Base-by-base conservation (phyloP, 805 yeast genomes). In the Vanderwaltozyma tropicalis region DNA sequence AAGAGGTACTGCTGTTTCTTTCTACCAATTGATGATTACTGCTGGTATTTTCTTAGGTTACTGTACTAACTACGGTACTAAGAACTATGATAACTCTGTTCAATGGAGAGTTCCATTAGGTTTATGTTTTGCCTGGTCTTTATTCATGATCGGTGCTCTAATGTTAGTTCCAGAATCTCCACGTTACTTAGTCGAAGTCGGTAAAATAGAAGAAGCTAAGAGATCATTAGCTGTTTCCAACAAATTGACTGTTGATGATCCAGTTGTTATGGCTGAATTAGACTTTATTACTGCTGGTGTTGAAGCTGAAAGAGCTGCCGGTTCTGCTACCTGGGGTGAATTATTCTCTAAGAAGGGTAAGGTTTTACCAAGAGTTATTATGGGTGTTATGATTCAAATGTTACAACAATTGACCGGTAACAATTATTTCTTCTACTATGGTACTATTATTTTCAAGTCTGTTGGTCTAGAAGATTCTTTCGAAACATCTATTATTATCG, bases 91-190 rank as follows among this genome's bases (percentile, higher is more conserved):
- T 53, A 79, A 80, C 66, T 79, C 88, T 30, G 85, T 61, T 10
- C 81, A 76, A 63, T 80, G 86, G 86, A 76, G 86, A 72, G 69
- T 79, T 47, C 83, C 81, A 41, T 64, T 79, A 53, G 80, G 80
- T 43, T 59, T 75, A 44, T 66, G 69, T 52, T 71, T 69, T 48
- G 63, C 65, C 22, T 70, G 71, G 71, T 67, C 67, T 34, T 32
- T 63, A 14, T 44, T 60, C 38, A 55, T 62, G 66, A 45, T 62
- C 34, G 46, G 44, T 24, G 65, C 57, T 47, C 59, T 61, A 63
- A 45, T 49, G 3, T 68, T 71, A 50, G 78, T 78, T 71, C 86
- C 86, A 36, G 87, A 80, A 63, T 77, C 84, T 26, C 83, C 86
- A 53, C 68, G 86, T 61, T 80, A 58, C 62, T 68, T 79, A 60